phyloP scores from a whole-genome alignment of 192 early-diverging fungal species.

The Rhizoclosmatium globosum region DNA sequence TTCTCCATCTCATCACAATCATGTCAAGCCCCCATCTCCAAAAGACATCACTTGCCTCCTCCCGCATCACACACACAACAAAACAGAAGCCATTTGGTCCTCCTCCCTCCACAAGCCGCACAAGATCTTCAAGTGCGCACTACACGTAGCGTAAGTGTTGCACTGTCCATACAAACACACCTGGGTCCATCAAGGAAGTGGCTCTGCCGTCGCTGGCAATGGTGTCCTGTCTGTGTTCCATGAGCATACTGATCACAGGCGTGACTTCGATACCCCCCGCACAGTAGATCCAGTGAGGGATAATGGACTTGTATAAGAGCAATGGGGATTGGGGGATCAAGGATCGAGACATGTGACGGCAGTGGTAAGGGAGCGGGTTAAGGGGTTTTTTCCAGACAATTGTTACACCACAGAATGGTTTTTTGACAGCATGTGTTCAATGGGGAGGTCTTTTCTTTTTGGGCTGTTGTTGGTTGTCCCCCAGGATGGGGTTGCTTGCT shows the following conservation, averaged over 20 bases:
- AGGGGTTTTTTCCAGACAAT: constrained; percentile 11
- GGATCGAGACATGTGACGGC: constrained; percentile 18
- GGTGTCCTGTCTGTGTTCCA: not conserved
- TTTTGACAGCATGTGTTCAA: not conserved
- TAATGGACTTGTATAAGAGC: not conserved
- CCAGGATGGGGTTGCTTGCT: not conserved
- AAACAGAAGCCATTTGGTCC: not conserved
- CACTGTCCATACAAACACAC: constrained; percentile 21
- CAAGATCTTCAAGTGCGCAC: constrained; percentile 19
- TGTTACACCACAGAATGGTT: not conserved
- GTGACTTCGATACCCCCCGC: constrained; percentile 27
- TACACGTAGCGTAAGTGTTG: constrained; percentile 5
- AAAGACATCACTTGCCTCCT: not conserved
- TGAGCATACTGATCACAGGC: constrained; percentile 6
- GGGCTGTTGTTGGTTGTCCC: not conserved
- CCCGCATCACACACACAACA: not conserved
- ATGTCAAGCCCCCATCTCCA: not conserved
- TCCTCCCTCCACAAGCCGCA: not conserved
- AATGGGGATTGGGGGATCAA: not conserved
- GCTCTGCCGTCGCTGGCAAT: not conserved
- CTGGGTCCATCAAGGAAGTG: not conserved
- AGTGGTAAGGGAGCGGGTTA: not conserved
- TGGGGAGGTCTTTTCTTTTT: not conserved
- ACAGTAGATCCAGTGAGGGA: not conserved
- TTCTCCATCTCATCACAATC: not conserved